A percentile compares a stretch with the other conserved stretches of the same genome.
These are phyloP conservation scores for Dunaliella sp. DNA, from an alignment of 139 green algal species.

Conservation along the genomic window DNA sequence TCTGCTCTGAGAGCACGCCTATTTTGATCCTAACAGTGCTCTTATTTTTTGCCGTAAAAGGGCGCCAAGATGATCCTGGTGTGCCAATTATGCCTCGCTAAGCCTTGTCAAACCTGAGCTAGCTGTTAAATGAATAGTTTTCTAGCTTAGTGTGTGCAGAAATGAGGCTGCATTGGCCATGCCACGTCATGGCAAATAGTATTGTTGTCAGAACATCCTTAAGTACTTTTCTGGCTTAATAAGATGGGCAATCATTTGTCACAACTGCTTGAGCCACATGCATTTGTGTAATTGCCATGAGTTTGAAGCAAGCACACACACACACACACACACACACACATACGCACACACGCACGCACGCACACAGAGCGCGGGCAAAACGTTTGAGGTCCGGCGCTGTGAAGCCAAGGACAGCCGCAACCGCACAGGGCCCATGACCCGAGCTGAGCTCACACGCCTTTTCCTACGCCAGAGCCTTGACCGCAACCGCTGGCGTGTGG, in stretches of 20 bases:
- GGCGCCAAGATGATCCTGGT: not conserved
- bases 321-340: not conserved
- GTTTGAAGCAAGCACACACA: not conserved
- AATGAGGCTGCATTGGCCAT: too few relatives aligned
- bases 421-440: slow-evolving; percentile 25
- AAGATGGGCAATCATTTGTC: not conserved
- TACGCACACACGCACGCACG: not conserved
- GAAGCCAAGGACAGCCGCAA: slow-evolving; percentile 57
- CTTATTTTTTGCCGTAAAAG: not conserved
- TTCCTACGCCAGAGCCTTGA: slow-evolving; percentile 65
- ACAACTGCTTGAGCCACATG: too few relatives aligned
- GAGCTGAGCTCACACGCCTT: slow-evolving; percentile 41
- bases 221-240: not conserved
- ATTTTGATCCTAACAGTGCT: not conserved
- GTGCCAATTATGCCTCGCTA: not conserved
- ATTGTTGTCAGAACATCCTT: not conserved
- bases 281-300: too few relatives aligned
- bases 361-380: slow-evolving; percentile 54
- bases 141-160: too few relatives aligned
- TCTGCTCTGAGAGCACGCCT: not conserved
- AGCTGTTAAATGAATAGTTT: too few relatives aligned
- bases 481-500: slow-evolving; percentile 53
- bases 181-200: too few relatives aligned
- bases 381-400: slow-evolving; percentile 72
- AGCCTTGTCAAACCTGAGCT: too few relatives aligned